phyloP scores from a whole-genome alignment of 805 yeast genomes.

The Yamadazyma tumulicola region DNA sequence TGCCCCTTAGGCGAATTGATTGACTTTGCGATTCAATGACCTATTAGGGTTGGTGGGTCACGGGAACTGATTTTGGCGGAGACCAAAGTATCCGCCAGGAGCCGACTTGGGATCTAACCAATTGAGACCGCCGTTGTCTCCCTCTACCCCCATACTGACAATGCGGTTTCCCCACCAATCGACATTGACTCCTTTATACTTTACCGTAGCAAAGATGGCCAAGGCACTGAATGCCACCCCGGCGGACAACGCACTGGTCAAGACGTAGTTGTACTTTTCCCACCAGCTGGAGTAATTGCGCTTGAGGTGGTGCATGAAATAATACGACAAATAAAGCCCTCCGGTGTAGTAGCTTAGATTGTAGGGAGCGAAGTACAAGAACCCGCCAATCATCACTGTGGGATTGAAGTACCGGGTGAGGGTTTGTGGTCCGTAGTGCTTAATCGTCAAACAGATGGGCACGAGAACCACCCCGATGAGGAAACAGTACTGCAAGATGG shows the following conservation, averaged over 20 bases:
- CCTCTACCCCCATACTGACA: slow-evolving; percentile 34
- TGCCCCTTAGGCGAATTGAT: too few relatives aligned
- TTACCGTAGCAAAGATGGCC: slow-evolving; percentile 53
- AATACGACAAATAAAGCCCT: slow-evolving; percentile 54
- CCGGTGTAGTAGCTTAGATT: slow-evolving; percentile 53
- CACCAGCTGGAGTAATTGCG: slow-evolving; percentile 54
- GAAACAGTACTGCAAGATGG: slow-evolving; percentile 56
- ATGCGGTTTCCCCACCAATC: slow-evolving; percentile 65
- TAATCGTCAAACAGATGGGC: slow-evolving; percentile 35
- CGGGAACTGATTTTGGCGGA: slow-evolving; percentile 22
- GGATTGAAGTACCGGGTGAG: slow-evolving; percentile 48
- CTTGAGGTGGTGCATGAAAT: slow-evolving; percentile 55
- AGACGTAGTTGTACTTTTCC: slow-evolving; percentile 68
- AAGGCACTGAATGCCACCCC: slow-evolving; percentile 64
- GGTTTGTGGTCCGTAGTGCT: slow-evolving; percentile 30
- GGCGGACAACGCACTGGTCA: slow-evolving; percentile 55
- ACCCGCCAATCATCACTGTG: slow-evolving; percentile 49
- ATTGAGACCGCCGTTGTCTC: slow-evolving; percentile 17
- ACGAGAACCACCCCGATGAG: slow-evolving; percentile 47
- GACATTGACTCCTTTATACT: slow-evolving; percentile 40
- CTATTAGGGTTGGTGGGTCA: too few relatives aligned
- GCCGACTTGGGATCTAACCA: slow-evolving; percentile 32
- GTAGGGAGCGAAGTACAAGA: slow-evolving; percentile 48
- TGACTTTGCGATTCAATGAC: too few relatives aligned
- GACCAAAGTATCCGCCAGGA: slow-evolving; percentile 30